Evolutionary conservation across 2,329 filamentous ascomycete species (phyloP).

Genomic region (Exserohilum turcica): DNA sequence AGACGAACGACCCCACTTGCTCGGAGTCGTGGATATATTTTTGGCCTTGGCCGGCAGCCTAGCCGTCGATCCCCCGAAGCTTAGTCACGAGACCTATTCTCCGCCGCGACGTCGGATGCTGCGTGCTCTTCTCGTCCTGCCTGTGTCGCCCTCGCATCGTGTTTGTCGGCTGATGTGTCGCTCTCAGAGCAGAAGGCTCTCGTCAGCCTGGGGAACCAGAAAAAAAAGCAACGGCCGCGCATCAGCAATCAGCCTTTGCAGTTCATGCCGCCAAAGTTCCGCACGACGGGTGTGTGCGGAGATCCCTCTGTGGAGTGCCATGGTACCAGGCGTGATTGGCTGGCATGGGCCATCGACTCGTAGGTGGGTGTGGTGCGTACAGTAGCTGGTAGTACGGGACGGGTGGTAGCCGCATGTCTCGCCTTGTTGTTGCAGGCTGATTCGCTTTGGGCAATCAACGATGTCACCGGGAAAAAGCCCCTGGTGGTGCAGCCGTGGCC

Average conservation of each 20-base stretch:
- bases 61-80: conserved; percentile 13
- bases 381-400: conserved; percentile 1
- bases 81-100: conserved; percentile 2
- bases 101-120: background rate
- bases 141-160: background rate
- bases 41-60: conserved; percentile 13
- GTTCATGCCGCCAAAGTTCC: background rate
- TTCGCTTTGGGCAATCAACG: background rate
- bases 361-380: too few species aligned
- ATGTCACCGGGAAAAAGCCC: background rate
- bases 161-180: background rate
- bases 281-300: background rate
- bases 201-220: background rate
- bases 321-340: conserved; percentile 3
- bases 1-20: conserved; percentile 22
- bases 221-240: background rate
- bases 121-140: background rate
- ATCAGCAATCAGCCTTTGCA: background rate
- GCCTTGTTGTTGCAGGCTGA: conserved; percentile 5
- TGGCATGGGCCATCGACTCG: background rate
- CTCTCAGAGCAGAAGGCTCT: background rate
- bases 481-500: background rate
- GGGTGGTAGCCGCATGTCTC: conserved; percentile 6
- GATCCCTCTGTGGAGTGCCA: background rate
- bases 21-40: conserved; percentile 24